phyloP scores from a whole-genome alignment of 2,329 filamentous ascomycete genomes.

The Apiospora hydei region DNA sequence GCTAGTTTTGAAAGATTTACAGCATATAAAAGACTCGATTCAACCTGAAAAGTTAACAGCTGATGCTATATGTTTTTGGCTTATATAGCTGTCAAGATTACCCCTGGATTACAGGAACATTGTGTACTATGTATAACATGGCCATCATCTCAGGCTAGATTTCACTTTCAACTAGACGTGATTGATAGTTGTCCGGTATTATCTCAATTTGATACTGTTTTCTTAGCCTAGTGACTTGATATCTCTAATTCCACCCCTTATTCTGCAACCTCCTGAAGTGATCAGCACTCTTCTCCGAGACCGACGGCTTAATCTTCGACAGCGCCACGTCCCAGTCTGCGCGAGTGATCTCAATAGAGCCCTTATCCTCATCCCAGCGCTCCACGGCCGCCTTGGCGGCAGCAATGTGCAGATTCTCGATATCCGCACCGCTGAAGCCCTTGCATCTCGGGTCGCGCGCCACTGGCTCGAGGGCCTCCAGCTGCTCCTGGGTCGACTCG shows the following conservation, averaged over 20 bases:
- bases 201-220: background rate
- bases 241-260: conserved; percentile 15
- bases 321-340: conserved; percentile 63
- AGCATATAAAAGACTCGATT: no score
- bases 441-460: conserved; percentile 73
- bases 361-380: conserved; percentile 30
- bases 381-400: conserved; percentile 40
- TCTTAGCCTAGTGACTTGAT: background rate
- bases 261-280: background rate
- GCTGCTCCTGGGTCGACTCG: conserved; percentile 37
- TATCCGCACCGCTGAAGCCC: conserved; percentile 77
- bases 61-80: no score
- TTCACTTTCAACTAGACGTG: background rate
- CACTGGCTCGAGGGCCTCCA: conserved; percentile 62
- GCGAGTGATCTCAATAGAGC: conserved; percentile 37
- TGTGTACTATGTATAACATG: no score
- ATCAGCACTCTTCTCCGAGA: conserved; percentile 46
- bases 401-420: conserved; percentile 58
- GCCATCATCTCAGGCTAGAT: no score
- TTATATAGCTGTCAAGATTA: no score
- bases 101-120: no score
- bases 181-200: background rate
- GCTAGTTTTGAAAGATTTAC: no score
- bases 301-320: conserved; percentile 56
- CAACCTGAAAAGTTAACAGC: no score